Conservation (phyloP, 345 rosid genomes). For the Citrus reticulata region DNA sequence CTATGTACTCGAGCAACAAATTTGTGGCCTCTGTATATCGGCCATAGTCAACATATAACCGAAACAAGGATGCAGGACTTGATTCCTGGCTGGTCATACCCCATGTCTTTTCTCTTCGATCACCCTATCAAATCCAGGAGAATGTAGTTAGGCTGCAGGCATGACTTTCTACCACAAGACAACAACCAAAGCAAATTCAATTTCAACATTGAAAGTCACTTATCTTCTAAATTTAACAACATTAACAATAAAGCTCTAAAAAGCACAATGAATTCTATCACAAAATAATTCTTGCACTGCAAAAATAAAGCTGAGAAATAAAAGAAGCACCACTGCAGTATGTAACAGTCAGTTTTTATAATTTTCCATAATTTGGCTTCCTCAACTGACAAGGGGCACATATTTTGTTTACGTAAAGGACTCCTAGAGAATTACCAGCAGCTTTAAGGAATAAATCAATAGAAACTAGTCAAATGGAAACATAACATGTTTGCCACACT, state of each 20-base stretch:
- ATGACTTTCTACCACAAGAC: not conserved
- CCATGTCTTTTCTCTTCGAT: constrained; percentile 54
- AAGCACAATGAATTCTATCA: not conserved
- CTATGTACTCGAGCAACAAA: constrained; percentile 68
- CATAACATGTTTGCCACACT: not conserved
- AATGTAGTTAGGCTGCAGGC: not conserved
- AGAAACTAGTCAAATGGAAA: not conserved
- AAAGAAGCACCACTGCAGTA: not conserved
- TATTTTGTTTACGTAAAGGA: not conserved
- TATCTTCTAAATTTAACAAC: not conserved
- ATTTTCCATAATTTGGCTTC: not conserved
- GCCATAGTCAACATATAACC: constrained; percentile 65
- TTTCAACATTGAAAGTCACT: not conserved
- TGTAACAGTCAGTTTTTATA: not conserved
- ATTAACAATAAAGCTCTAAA: not conserved
- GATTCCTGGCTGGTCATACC: constrained; percentile 82
- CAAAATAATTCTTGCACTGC: not conserved
- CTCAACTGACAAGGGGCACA: not conserved
- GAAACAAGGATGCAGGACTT: constrained; percentile 76
- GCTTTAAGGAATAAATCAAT: not conserved
- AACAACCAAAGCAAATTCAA: not conserved
- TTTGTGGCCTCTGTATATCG: constrained; percentile 82
- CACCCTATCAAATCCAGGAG: constrained; percentile 39
- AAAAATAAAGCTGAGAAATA: not conserved
- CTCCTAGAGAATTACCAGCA: not conserved